Evolutionary conservation across 331 rosid species (phyloP), one percentile per base, ranked within the genome.

Genomic region (Pyrus hybrid): DNA sequence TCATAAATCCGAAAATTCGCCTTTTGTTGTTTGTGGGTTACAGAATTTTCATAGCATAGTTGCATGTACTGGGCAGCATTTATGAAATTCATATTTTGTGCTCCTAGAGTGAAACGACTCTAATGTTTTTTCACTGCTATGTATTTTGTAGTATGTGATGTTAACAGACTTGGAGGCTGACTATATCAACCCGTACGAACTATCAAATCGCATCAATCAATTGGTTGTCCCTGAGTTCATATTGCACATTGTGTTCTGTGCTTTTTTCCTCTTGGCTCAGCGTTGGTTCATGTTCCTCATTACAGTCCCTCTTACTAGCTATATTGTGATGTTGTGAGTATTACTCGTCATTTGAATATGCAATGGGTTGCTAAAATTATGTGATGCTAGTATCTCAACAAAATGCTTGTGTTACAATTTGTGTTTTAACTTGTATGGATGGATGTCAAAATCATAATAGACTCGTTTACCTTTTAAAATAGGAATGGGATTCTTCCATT

Each of bases 241-340:
- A 71, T 88, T 81, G 37, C 97, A 93, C 80, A 91, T 91, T 76
- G 49, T 80, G 11, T 82, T 91, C 56, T 89, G 94, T 63, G 83
- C 80, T 0, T 74, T 90, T 7, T 93, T 87, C 82, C 94, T 93
- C 76, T 53, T 93, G 79, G 87, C 97, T 29, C 89, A 86, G 75
- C 96, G 84, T 61, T 93, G 98, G 98, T 77, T 93, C 86, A 89
- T 93, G 97, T 93, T 93, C 82, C 86, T 93, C 41, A 74, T 88
- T 16, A 86, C 96, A 1, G 69, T 87, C 66, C 98, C 98, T 63
- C 74, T 93, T 73, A 63, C 93, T 67, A 79, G 85, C 82, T 91
- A 88, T 73, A 86, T 83, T 66, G 77, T 71, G 32, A 87, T 77
- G 84, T 80, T 89, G 98, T 91, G 81, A 87, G 97, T 93, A 11